Conservation (phyloP, 2,329 filamentous ascomycete species). For the Trichoderma sp. region DNA sequence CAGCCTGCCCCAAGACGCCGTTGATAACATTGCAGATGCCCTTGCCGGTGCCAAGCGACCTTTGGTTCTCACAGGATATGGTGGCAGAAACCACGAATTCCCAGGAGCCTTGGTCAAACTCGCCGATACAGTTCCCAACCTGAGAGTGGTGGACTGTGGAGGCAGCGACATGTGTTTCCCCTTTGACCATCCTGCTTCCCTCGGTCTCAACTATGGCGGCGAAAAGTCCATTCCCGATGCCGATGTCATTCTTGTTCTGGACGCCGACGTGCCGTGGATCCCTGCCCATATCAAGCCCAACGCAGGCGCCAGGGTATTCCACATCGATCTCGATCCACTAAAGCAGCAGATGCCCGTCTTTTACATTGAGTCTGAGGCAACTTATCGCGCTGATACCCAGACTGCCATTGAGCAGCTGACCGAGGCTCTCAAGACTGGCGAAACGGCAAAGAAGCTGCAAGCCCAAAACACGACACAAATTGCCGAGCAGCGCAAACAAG, state of each 20-base stretch:
- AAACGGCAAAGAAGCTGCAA: constrained; percentile 44
- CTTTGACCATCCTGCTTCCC: constrained; percentile 65
- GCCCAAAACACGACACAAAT: constrained; percentile 26
- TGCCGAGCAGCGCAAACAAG: constrained; percentile 53
- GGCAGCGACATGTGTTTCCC: constrained; percentile 83
- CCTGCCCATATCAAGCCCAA: constrained; percentile 67
- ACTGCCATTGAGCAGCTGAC: constrained; percentile 70
- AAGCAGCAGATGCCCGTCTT: constrained; percentile 74
- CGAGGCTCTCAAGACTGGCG: constrained; percentile 55
- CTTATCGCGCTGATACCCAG: constrained; percentile 67
- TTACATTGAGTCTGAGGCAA: constrained; percentile 66
- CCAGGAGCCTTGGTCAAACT: constrained; percentile 65
- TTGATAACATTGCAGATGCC: constrained; percentile 61
- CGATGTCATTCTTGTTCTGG: constrained; percentile 81
- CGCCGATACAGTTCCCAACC: constrained; percentile 65
- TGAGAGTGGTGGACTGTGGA: constrained; percentile 74
- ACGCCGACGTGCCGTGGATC: constrained; percentile 94
- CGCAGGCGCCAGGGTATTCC: constrained; percentile 57
- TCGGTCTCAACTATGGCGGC: constrained; percentile 72
- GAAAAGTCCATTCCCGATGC: constrained; percentile 74
- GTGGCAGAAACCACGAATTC: constrained; percentile 66
- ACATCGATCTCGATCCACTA: constrained; percentile 66
- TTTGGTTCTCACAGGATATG: constrained; percentile 70
- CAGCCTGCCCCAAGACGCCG: constrained; percentile 54
- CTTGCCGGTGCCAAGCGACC: constrained; percentile 66